These are phyloP conservation scores for Strobilomyces dryophilus DNA, from an alignment of 768 basidiomycete species.

Conservation along the genomic window DNA sequence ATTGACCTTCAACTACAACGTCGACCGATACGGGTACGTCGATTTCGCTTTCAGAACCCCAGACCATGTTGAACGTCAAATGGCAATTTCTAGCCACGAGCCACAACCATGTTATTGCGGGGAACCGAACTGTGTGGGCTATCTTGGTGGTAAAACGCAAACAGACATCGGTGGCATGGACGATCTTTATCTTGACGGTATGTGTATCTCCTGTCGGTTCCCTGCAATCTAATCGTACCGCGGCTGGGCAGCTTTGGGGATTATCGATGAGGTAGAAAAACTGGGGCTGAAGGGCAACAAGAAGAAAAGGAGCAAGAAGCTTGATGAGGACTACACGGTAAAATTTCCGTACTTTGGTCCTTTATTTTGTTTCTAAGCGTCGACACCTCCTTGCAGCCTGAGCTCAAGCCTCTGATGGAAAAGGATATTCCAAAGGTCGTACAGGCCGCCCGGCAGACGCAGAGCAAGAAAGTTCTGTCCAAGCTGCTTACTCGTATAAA, in stretches of 20 bases:
- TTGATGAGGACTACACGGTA: constrained; percentile 93
- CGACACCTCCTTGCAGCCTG: constrained; percentile 49
- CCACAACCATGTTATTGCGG: constrained; percentile 95
- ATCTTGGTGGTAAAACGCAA: constrained; percentile 97
- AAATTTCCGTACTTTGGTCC: constrained; percentile 10
- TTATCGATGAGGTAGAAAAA: constrained; percentile 83
- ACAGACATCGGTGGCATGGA: constrained; percentile 95
- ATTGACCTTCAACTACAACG: constrained; percentile 98
- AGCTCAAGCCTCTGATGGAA: constrained; percentile 65
- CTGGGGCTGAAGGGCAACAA: constrained; percentile 81
- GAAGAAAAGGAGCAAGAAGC: constrained; percentile 87
- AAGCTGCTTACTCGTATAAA: constrained; percentile 85
- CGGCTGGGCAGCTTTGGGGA: constrained; percentile 70
- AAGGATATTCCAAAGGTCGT: constrained; percentile 89
- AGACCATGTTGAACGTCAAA: background rate
- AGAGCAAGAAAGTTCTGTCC: constrained; percentile 73
- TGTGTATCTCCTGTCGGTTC: background rate
- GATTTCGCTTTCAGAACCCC: background rate
- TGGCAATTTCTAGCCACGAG: constrained; percentile 60
- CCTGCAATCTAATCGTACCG: background rate
- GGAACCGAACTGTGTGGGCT: constrained; percentile 92
- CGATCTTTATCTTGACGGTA: constrained; percentile 90
- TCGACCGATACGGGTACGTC: constrained; percentile 94
- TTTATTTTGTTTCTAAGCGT: constrained; percentile 1
- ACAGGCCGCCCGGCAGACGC: constrained; percentile 85